A percentile compares a stretch with the other conserved stretches of the same genome.
Conservation (phyloP, 225 moss, liverwort and hornwort genomes). For the Rhytidiadelphus loreus region DNA sequence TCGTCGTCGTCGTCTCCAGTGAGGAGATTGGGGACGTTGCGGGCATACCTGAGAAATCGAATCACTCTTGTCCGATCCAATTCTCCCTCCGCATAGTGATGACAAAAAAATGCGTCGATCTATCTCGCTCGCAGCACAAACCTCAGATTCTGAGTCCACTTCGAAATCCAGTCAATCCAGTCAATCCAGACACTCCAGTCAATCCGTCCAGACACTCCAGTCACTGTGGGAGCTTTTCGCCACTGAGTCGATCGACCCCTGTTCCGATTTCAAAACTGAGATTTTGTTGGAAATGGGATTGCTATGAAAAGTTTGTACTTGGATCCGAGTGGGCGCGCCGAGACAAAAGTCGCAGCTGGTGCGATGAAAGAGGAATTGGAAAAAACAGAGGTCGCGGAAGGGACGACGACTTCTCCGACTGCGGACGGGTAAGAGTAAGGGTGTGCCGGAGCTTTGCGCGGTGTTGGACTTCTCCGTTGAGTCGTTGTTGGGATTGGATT, state of each 20-base stretch:
- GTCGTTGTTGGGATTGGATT: neutral
- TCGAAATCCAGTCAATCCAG: neutral
- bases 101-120: neutral
- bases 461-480: neutral
- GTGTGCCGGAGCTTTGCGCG: neutral
- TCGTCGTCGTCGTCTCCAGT: constrained; percentile 18
- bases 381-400: neutral
- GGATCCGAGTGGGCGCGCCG: neutral
- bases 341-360: neutral
- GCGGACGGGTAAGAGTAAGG: neutral
- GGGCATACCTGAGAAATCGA: constrained; percentile 30
- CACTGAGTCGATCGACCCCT: neutral
- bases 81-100: constrained; percentile 6
- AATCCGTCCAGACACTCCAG: neutral
- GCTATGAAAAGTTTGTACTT: neutral
- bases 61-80: constrained; percentile 1
- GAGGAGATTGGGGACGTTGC: constrained; percentile 5
- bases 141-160: neutral
- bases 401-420: neutral
- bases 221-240: neutral
- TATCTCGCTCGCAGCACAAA: neutral
- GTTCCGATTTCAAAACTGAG: neutral
- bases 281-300: neutral
- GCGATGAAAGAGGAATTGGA: neutral
- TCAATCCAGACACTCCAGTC: neutral